Evolutionary conservation across 2,329 filamentous ascomycete species (phyloP), one percentile per base, ranked within the genome.

Genomic region (Diaporthe sp.): DNA sequence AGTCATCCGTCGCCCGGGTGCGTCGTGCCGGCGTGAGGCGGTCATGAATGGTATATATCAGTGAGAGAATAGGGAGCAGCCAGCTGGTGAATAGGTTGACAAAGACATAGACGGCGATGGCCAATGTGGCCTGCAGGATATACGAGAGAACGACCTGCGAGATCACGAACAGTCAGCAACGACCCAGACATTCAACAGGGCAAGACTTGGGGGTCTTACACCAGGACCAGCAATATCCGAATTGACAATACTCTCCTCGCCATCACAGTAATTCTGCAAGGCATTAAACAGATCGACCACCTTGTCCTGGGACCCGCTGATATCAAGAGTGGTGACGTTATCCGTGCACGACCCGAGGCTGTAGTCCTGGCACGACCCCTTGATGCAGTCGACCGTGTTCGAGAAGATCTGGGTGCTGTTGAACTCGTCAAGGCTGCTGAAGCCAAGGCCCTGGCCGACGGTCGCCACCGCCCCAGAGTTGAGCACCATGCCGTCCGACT

Each of bases 221-320:
- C 74, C 74, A 15, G 74, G 74, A 0, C 74, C 74, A 45, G 71
- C 74, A 13, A 74, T 74, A 42, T 75, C 74, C 4, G 74, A 74
- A 28, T 75, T 74, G 7, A 75, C 66, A 28, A 69, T 67, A n/a
- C 57, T 67, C 7, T 71, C 71, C 42, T 71, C 61, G 6, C 74
- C 74, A 22, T 47, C 42, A 8, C 74, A 75, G 33, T 74, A 75
- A 13, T 30, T 33, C 17, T 61, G 45, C 66, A 74, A 28, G 15
- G 54, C 74, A 19, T 57, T 54, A 17, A 57, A 75, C 35, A 75
- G 22, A n/a, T 71, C 54, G 15, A 33, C 15, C 22, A 72, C 64
- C 69, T 72, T 52, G n/a, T 75, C 61, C 61, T 57, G 25, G 2
- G 17, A 25, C 25, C 74, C 70, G 30, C n/a, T 64, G 54, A 73